Base-by-base conservation (phyloP, 2,329 filamentous ascomycete genomes). In the Torrubiellomyces zombiae region DNA sequence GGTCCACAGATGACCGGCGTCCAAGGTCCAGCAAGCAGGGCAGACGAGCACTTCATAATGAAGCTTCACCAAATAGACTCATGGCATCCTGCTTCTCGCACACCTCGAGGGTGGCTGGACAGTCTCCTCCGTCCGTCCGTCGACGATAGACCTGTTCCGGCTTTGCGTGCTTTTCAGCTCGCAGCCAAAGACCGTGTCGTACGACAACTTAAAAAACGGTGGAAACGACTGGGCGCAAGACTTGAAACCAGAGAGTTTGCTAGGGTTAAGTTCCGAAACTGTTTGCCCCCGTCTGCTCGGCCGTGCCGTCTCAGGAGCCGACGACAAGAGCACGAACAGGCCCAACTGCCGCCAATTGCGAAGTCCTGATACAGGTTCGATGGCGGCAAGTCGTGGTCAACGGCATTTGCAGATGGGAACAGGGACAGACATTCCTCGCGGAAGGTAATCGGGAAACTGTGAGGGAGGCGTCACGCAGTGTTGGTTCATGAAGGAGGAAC, bases 251-350 rank as follows among this genome's bases (percentile, higher is more conserved):
- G 71, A 59, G 51, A 47, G 58, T 53, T 58, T 59, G 66, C 78
- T 93, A 93, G 85, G 85, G 85, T 92, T 93, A 92, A 85, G 79
- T 85, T 85, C 79, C 81, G 73, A 75, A 55, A 58, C 54, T 58
- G 60, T 60, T 69, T 75, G 67, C 63, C 67, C 55, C 56, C 43
- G n/a, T n/a, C n/a, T n/a, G 46, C 36, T 36, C 28, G 36, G 42
- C 51, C 49, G 53, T 55, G 48, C 52, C 47, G 45, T 47, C 45
- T 34, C n/a, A 44, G 39, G 40, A 43, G 42, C 42, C 35, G 44
- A 52, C 48, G 42, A 49, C 50, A 44, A 43, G 45, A n/a, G n/a
- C n/a, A n/a, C n/a, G n/a, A n/a, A 48, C 45, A 43, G 31, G 45
- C 52, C 59, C 56, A 41, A 40, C 39, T 60, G 55, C 60, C 41